Evolutionary conservation across 2,329 filamentous ascomycete genomes (phyloP), one percentile per base, ranked within the genome.

Genomic region (Curvularia lunata): DNA sequence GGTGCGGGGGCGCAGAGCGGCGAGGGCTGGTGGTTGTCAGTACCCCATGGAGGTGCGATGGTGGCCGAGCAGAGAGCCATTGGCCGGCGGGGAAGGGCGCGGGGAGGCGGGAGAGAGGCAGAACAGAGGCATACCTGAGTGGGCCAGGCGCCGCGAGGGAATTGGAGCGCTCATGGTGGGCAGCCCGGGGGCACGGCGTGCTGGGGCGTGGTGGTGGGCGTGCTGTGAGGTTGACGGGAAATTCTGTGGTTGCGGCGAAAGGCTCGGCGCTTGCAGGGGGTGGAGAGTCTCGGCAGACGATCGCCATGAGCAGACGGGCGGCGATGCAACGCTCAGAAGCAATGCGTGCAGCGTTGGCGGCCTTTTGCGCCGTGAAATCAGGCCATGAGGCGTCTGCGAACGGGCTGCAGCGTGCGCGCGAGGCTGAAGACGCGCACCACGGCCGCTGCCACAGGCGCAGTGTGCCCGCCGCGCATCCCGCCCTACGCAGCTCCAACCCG

Each of bases 161-260:
- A 87, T 79, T 76, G 84, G 84, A 69, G 89, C 77, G 78, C 82
- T 90, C 89, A 91, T 92, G 72, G 64, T 52, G 70, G 69, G 13
- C 16, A 69, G 67, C 59, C 63, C 56, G 52, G 47, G 52, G 45
- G 55, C 58, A 41, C 72, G 66, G 70, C 27, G 49, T 9, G 64
- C 64, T 63, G 62, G 53, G 59, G 59, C 59, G 49, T 56, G 69
- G 65, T 64, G 64, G 45, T 50, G 45, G 48, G 55, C 27, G 10
- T 18, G 55, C 45, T 28, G 63, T 56, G 59, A 52, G 28, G 54
- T 51, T 42, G 16, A 32, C 49, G 56, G 57, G 58, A 65, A 65
- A 55, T 65, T 65, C 63, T 62, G 56, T 56, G 51, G 52, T 52
- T 59, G 57, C 58, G 54, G 48, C 49, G 41, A 41, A 41, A 52